phyloP scores from a whole-genome alignment of 2,329 filamentous ascomycete species.

The Ascochyta rabiei region DNA sequence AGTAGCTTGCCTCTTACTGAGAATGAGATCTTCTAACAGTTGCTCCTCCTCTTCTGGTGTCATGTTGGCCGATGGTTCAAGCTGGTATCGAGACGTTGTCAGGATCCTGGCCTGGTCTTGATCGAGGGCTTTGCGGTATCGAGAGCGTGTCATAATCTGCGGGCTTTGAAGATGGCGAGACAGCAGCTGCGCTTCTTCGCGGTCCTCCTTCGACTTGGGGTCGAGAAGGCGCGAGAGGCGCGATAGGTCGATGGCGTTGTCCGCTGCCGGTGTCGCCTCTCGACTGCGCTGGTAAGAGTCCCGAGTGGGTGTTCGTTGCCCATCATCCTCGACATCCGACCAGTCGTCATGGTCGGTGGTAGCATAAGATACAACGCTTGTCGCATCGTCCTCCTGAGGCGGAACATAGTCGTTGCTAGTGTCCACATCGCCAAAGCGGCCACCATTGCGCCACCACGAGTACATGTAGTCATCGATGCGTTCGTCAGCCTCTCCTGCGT shows the following conservation, averaged over 20 bases:
- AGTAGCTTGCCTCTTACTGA: slow-evolving; percentile 58
- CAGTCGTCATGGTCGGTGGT: slow-evolving; percentile 52
- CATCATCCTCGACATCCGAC: slow-evolving; percentile 52
- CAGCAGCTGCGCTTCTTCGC: slow-evolving; percentile 79
- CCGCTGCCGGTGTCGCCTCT: slow-evolving; percentile 61
- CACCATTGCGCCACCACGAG: slow-evolving; percentile 80
- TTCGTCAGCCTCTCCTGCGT: slow-evolving; percentile 59
- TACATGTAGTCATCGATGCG: slow-evolving; percentile 78
- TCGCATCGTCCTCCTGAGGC: slow-evolving; percentile 69
- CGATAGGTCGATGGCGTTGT: slow-evolving; percentile 60
- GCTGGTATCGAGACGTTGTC: slow-evolving; percentile 47
- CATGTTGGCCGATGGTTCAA: slow-evolving; percentile 45
- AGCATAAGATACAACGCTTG: slow-evolving; percentile 76
- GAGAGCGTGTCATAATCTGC: slow-evolving; percentile 79
- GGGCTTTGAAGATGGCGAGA: slow-evolving; percentile 77
- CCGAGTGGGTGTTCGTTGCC: slow-evolving; percentile 76
- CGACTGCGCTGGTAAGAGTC: slow-evolving; percentile 55
- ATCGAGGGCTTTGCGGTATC: slow-evolving; percentile 71
- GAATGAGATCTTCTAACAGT: slow-evolving; percentile 64
- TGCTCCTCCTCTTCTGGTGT: slow-evolving; percentile 61
- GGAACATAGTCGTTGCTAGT: slow-evolving; percentile 78
- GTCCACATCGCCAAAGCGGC: slow-evolving; percentile 84
- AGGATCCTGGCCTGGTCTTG: slow-evolving; percentile 74
- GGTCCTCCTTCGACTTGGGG: slow-evolving; percentile 76
- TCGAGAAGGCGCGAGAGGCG: slow-evolving; percentile 82